Evolutionary conservation across 805 yeast species (phyloP), one percentile per base, ranked within the genome.

Genomic region (Pichia nanzhaoensis): DNA sequence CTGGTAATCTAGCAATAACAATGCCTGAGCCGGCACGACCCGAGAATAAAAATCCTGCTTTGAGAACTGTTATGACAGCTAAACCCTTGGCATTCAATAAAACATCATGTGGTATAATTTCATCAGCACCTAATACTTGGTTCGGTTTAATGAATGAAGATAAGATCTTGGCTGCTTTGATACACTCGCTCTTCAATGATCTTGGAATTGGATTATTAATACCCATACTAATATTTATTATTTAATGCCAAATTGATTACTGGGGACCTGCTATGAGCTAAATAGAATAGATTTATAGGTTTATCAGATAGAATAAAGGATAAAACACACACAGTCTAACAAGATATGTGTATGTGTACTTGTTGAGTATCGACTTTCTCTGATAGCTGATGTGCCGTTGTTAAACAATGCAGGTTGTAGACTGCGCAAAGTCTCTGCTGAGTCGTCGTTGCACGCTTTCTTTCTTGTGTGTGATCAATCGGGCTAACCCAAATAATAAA

Each of bases 11-110:
- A 5, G 97, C 96, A 21, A 91, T 95, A 50, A 91, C 84, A 31
- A 91, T 86, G 52, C 99, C 99, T 1, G 96, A 86, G 21, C 99
- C 99, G 1, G 97, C 98, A 62, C 99, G 77, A 24, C 98, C 99
- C 3, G 96, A 86, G 63, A 91, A 91, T 45, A 91, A 70, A 63
- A 91, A 91, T 2, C 99, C 99, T 4, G 98, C 99, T 63, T 93
- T 91, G 47, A 91, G 70, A n/a, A 93, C 97, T 0, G 98, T 91
- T 52, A 91, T 75, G 33, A 91, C 68, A 4, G 95, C 97, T 42
- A 91, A 72, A 27, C 99, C 99, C 61, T 88, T 86, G 34, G 99
- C 98, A 58, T 85, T 82, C 51, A 84, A 80, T 49, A 91, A 73
- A 3, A 91, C 80, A 24, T 80, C 80, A 21, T 95, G 95, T 2